Base-by-base conservation (phyloP, 768 basidiomycete genomes). In the Rhodotorula sphaerocarpa region DNA sequence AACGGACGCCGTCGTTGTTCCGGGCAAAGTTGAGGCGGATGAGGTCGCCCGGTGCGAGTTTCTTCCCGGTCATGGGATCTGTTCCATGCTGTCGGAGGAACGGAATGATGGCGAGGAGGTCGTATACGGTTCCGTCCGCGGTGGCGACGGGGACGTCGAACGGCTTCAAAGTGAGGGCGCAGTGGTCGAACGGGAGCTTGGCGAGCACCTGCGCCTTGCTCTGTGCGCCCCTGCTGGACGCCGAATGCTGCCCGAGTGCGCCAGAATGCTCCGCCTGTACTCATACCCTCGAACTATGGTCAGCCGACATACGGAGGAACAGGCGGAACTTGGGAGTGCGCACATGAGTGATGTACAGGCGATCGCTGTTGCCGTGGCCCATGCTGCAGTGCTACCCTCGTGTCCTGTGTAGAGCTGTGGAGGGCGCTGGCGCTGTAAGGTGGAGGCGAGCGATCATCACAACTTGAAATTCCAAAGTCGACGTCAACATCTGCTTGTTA, bases 251-350 rank as follows among this genome's bases (percentile, higher is more conserved):
- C 39, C 88, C 88, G 72, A 86, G 80, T 45, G 82, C 78, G 46
- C 88, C 88, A 11, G 86, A 79, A 73, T 90, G 89, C 73, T 91
- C 88, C 28, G 86, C 84, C 73, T 90, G 88, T 5, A 20, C 1
- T 3, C 15, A 21, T 5, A 0, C n/a, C n/a, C n/a, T n/a, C n/a
- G 18, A 36, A 27, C 16, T n/a, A 21, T 20, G 21, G 43, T 46
- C 14, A 56, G 43, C 2, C 5, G 27, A 6, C 39, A 50, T 11
- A 31, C 23, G 14, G 47, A 15, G 47, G 39, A 21, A 3, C 23
- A 33, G 30, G 7, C 7, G 3, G 36, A 28, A 16, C 28, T 1
- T 27, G 33, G 33, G 50, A 25, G 28, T 39, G 36, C 16, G 42
- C 16, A 64, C 63, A 30, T 65, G 58, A 21, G 88, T 91, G 73